These are phyloP conservation scores for Ogataea henricii DNA, from an alignment of 805 yeast genomes.

Conservation along the genomic window DNA sequence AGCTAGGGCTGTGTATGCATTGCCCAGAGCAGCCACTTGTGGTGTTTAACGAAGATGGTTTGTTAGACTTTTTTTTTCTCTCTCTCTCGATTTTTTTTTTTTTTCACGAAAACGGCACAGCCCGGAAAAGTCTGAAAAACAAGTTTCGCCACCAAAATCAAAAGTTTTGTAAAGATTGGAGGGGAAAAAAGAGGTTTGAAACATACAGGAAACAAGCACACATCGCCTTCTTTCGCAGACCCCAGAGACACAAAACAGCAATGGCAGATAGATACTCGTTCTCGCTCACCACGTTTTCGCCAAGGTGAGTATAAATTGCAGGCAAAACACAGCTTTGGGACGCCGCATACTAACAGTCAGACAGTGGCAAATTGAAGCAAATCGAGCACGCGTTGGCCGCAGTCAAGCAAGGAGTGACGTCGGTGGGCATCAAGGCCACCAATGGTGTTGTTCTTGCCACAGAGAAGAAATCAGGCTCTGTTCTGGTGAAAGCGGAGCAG, in stretches of 20 bases:
- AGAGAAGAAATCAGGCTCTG: constrained; percentile 84
- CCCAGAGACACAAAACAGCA: constrained; percentile 1
- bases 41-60: not conserved
- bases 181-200: not conserved
- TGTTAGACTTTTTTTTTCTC: not conserved
- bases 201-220: not conserved
- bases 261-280: constrained; percentile 99
- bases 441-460: constrained; percentile 97
- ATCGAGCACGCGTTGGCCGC: constrained; percentile 97
- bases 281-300: constrained; percentile 95
- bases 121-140: not conserved
- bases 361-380: constrained; percentile 93
- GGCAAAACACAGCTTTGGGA: not conserved
- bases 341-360: constrained; percentile 8
- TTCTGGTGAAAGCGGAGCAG: constrained; percentile 72
- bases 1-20: too few relatives aligned
- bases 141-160: constrained; percentile 5
- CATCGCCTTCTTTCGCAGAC: too few relatives aligned
- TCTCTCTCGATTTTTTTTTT: constrained; percentile 3
- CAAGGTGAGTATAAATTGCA: constrained; percentile 63
- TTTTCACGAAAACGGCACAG: constrained; percentile 12
- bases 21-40: not conserved
- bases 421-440: constrained; percentile 89
- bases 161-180: not conserved
- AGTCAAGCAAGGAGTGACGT: constrained; percentile 96